A percentile compares a stretch with the other conserved stretches of the same genome.
These are phyloP conservation scores for Mitragyna speciosa DNA, from an alignment of 257 asterid species.

Conservation along the genomic window DNA sequence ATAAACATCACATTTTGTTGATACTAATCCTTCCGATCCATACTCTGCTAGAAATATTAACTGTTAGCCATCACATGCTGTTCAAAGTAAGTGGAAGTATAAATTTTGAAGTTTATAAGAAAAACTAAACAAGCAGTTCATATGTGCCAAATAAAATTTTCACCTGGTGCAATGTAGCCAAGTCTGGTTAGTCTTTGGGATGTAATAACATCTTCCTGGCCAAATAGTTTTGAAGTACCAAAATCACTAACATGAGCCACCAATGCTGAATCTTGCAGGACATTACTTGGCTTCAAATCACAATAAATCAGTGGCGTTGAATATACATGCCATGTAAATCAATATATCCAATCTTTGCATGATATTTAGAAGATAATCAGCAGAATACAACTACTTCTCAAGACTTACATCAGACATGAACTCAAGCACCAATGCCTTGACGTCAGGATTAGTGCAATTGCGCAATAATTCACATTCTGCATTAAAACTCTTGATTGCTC, in stretches of 20 bases:
- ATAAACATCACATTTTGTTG: not conserved
- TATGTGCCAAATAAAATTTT: not conserved
- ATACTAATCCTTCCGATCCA: not conserved
- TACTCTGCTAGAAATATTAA: not conserved
- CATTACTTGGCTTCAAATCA: conserved; percentile 8
- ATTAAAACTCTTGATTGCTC: not conserved
- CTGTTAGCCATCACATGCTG: too few relatives aligned
- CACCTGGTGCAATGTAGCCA: conserved; percentile 7
- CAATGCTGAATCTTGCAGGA: not conserved
- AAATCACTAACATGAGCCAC: not conserved
- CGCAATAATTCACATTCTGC: not conserved
- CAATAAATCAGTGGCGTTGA: not conserved
- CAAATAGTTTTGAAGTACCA: not conserved
- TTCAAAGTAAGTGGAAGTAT: too few relatives aligned
- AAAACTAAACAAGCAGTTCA: not conserved
- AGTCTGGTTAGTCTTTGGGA: not conserved
- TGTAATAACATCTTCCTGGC: not conserved
- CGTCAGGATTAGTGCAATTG: not conserved
- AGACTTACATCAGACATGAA: conserved; percentile 11
- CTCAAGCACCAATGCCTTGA: conserved; percentile 2
- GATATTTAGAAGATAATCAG: not conserved
- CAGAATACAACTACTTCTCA: conserved; percentile 9
- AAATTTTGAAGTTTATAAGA: not conserved
- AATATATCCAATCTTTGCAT: not conserved
- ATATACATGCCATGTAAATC: not conserved